These are phyloP conservation scores for Domatiomyces globalis DNA, from an alignment of 2,329 filamentous ascomycete genomes.

Conservation along the genomic window DNA sequence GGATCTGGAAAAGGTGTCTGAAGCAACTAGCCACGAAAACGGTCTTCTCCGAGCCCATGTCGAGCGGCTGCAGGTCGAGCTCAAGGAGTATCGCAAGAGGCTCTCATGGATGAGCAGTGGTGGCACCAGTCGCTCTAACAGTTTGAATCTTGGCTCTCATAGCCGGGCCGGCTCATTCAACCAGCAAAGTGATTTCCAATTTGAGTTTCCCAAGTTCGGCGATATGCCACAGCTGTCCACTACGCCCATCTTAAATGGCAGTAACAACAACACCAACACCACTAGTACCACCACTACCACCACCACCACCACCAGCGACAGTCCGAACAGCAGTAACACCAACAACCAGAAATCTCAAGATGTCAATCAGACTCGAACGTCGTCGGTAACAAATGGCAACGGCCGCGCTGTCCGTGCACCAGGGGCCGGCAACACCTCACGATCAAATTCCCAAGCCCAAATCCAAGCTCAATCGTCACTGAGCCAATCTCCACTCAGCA, in stretches of 20 bases:
- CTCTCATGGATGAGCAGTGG: constrained; percentile 48
- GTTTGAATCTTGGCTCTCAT: constrained; percentile 32
- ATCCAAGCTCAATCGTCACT: constrained; percentile 4
- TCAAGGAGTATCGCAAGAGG: constrained; percentile 82
- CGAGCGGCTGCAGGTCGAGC: constrained; percentile 68
- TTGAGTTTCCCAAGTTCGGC: constrained; percentile 93
- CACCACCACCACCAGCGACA: not conserved
- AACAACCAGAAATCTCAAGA: constrained; percentile 2
- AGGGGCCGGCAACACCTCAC: not conserved
- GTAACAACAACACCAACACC: constrained; percentile 3
- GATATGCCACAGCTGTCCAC: constrained; percentile 38
- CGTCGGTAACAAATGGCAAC: not conserved
- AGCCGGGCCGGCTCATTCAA: constrained; percentile 36
- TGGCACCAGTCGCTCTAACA: constrained; percentile 33
- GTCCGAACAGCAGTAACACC: constrained; percentile 4
- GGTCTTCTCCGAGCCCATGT: constrained; percentile 70
- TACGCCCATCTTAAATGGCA: constrained; percentile 8
- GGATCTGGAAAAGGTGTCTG: constrained; percentile 63
- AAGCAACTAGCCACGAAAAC: constrained; percentile 75
- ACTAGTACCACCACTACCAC: not conserved
- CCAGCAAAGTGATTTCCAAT: constrained; percentile 71
- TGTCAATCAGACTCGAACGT: not conserved
- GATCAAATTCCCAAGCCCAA: constrained; percentile 5
- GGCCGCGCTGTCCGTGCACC: not conserved
- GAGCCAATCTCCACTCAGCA: constrained; percentile 12